Conservation (phyloP, 345 rosid species). For the Heritiera littoralis region DNA sequence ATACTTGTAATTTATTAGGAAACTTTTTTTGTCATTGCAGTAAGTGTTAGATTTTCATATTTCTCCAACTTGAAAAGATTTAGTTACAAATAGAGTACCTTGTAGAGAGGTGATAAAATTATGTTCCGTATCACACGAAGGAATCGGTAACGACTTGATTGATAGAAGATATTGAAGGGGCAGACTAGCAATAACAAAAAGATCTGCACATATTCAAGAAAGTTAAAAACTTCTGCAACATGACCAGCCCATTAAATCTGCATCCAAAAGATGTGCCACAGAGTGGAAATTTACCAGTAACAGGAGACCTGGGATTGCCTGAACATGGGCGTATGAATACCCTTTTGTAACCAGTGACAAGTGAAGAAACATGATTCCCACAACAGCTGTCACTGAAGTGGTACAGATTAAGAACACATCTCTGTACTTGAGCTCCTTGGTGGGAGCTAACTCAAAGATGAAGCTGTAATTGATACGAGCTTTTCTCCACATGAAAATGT, state of each 20-base stretch:
- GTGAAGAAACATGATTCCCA: slow-evolving; percentile 84
- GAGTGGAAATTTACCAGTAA: slow-evolving; percentile 54
- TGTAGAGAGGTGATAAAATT: slow-evolving; percentile 82
- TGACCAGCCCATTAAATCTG: background rate
- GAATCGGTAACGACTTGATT: slow-evolving; percentile 71
- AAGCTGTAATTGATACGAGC: slow-evolving; percentile 88
- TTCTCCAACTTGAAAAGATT: slow-evolving; percentile 10
- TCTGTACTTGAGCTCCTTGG: slow-evolving; percentile 87
- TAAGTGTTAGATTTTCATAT: background rate
- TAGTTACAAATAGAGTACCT: slow-evolving; percentile 40
- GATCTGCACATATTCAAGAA: slow-evolving; percentile 39
- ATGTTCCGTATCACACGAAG: slow-evolving; percentile 75
- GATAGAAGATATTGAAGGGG: slow-evolving; percentile 79
- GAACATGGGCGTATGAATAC: slow-evolving; percentile 67
- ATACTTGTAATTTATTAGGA: slow-evolving; percentile 2
- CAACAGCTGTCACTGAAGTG: slow-evolving; percentile 67
- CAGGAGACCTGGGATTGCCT: slow-evolving; percentile 86
- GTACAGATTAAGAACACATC: slow-evolving; percentile 89
- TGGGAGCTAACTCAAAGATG: slow-evolving; percentile 81
- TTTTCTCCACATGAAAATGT: slow-evolving; percentile 90
- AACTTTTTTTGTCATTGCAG: background rate
- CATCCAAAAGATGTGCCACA: slow-evolving; percentile 7
- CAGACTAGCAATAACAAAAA: slow-evolving; percentile 63
- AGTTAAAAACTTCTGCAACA: slow-evolving; percentile 11
- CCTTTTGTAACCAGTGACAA: slow-evolving; percentile 73